Conservation (phyloP, 2,329 filamentous ascomycete genomes). For the Exophiala calicioides region DNA sequence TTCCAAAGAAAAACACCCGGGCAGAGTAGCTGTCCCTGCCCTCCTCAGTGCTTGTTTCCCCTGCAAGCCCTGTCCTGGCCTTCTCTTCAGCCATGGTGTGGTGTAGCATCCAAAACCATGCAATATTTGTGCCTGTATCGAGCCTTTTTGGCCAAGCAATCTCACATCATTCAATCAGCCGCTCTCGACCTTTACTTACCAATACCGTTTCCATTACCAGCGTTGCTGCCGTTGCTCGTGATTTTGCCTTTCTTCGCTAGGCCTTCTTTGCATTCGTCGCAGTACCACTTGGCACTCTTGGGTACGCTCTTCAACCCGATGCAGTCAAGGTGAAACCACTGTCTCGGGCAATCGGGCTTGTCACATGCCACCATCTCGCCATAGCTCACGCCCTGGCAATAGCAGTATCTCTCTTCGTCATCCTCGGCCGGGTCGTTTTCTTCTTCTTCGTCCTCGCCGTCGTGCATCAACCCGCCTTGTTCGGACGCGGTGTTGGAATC, state of each 20-base stretch:
- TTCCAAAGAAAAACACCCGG: too few species aligned
- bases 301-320: conserved; percentile 77
- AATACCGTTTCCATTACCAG: conserved; percentile 16
- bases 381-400: conserved; percentile 77
- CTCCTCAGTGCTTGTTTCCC: too few species aligned
- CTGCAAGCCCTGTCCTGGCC: too few species aligned
- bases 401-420: conserved; percentile 75
- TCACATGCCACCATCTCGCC: conserved; percentile 85
- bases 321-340: conserved; percentile 84
- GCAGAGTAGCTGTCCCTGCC: too few species aligned
- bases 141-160: too few species aligned
- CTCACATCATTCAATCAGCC: too few species aligned
- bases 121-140: too few species aligned
- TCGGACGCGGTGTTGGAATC: conserved; percentile 16
- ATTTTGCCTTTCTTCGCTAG: conserved; percentile 19
- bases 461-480: conserved; percentile 35
- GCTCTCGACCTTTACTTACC: too few species aligned
- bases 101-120: too few species aligned
- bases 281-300: conserved; percentile 81
- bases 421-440: conserved; percentile 53
- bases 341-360: conserved; percentile 68
- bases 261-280: conserved; percentile 70
- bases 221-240: conserved; percentile 6
- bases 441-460: conserved; percentile 20
- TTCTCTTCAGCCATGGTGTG: too few species aligned